Percentiles rank a stretch among this genome's conserved stretches.
These are phyloP conservation scores for Blastomyces parvus DNA, from an alignment of 2,329 filamentous ascomycete genomes.

Conservation along the genomic window DNA sequence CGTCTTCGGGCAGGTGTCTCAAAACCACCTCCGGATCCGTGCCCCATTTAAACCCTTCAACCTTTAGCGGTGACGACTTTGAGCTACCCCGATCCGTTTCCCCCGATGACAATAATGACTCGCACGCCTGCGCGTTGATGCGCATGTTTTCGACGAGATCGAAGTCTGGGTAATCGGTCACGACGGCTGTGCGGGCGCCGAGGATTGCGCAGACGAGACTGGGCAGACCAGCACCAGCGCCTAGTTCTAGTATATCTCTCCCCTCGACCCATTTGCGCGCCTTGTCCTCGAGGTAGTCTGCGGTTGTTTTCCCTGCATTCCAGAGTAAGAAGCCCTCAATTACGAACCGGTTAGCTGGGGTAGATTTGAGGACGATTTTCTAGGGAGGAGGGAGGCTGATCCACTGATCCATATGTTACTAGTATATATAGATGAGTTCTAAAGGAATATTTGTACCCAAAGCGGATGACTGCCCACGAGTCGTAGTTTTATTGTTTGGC, in stretches of 20 bases:
- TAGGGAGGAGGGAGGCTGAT: conserved; percentile 1
- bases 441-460: conserved; percentile 49
- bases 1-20: conserved; percentile 40
- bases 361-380: conserved; percentile 3
- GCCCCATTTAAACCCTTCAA: conserved; percentile 78
- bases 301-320: conserved; percentile 75
- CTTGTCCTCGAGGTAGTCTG: conserved; percentile 65
- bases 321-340: conserved; percentile 70
- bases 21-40: conserved; percentile 51
- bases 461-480: conserved; percentile 81
- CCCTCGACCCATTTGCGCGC: conserved; percentile 50
- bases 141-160: conserved; percentile 73
- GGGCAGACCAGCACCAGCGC: conserved; percentile 77
- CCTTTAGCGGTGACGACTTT: conserved; percentile 41
- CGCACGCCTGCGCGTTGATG: conserved; percentile 58
- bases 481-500: conserved; percentile 57
- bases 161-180: conserved; percentile 80
- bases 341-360: background rate
- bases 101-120: conserved; percentile 27
- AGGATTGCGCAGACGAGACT: conserved; percentile 66
- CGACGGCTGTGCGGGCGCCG: conserved; percentile 59
- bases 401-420: background rate
- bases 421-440: background rate
- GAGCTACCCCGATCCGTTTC: background rate
- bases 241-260: conserved; percentile 75